Conservation (phyloP, 1,284 basidiomycete genomes). For the Laetiporus sulphureus region DNA sequence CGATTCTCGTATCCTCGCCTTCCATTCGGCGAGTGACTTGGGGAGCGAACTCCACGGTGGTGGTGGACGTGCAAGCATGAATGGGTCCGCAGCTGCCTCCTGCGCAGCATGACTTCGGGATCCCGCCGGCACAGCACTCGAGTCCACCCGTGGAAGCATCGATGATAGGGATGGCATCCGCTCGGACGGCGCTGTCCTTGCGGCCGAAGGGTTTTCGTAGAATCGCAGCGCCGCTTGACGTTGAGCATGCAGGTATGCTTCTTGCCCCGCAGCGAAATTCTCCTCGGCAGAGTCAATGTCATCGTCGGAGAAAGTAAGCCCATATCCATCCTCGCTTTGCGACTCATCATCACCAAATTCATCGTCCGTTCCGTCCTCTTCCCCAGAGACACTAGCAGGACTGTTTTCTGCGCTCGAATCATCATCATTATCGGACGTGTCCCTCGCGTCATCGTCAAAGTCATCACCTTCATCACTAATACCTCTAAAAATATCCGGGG, state of each 20-base stretch:
- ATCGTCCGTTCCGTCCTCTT: conserved; percentile 1
- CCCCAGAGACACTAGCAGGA: neutral
- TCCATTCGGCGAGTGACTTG: neutral
- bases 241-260: neutral
- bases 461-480: too few species aligned
- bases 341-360: neutral
- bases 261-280: neutral
- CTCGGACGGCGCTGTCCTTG: too few species aligned
- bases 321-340: neutral
- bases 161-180: too few species aligned
- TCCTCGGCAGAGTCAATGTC: neutral
- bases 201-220: neutral
- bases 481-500: too few species aligned
- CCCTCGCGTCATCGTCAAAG: neutral
- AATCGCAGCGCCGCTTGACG: neutral
- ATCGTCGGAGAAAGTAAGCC: neutral
- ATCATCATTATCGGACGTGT: neutral
- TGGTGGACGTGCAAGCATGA: conserved; percentile 40
- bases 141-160: too few species aligned
- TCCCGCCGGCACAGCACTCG: neutral
- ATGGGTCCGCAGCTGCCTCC: conserved; percentile 11
- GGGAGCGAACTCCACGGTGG: conserved; percentile 31
- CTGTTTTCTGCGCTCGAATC: neutral
- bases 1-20: too few species aligned
- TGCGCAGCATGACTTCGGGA: neutral